These are phyloP conservation scores for Zygosaccharomyces bisporus DNA, from an alignment of 805 yeast genomes.

Conservation along the genomic window DNA sequence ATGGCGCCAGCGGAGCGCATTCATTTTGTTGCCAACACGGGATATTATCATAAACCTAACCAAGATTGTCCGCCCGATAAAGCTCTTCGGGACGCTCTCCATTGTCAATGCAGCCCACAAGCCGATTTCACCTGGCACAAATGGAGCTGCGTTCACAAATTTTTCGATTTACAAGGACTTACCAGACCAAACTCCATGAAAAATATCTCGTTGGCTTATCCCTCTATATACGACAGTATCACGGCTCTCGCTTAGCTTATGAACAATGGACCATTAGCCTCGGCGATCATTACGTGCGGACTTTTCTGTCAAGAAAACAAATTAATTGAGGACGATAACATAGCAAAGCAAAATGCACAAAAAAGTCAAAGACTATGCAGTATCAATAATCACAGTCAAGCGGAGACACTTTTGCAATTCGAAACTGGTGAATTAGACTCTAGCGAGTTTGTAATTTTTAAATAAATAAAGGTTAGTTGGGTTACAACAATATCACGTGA, in stretches of 20 bases:
- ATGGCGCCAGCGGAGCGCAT: constrained; percentile 62
- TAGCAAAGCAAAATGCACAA: not conserved
- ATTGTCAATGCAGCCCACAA: constrained; percentile 56
- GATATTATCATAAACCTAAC: constrained; percentile 76
- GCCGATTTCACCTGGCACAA: constrained; percentile 65
- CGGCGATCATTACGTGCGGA: constrained; percentile 1
- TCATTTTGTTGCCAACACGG: constrained; percentile 90
- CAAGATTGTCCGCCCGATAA: constrained; percentile 68
- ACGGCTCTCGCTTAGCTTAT: not conserved
- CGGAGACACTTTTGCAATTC: no score
- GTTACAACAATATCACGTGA: constrained; percentile 9
- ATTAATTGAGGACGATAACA: no score
- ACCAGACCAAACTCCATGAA: constrained; percentile 14
- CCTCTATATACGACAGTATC: constrained; percentile 12
- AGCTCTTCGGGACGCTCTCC: constrained; percentile 44
- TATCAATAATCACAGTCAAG: not conserved
- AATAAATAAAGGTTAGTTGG: not conserved
- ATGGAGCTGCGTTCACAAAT: constrained; percentile 58
- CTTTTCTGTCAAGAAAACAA: not conserved
- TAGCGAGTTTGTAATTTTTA: not conserved
- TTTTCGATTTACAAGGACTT: constrained; percentile 31
- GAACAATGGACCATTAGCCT: not conserved
- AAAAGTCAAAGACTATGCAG: not conserved
- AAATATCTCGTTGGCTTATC: constrained; percentile 11
- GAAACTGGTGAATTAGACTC: not conserved